phyloP scores from a whole-genome alignment of 371 early-diverging fungal genomes.

The Haplosporangium sp. region DNA sequence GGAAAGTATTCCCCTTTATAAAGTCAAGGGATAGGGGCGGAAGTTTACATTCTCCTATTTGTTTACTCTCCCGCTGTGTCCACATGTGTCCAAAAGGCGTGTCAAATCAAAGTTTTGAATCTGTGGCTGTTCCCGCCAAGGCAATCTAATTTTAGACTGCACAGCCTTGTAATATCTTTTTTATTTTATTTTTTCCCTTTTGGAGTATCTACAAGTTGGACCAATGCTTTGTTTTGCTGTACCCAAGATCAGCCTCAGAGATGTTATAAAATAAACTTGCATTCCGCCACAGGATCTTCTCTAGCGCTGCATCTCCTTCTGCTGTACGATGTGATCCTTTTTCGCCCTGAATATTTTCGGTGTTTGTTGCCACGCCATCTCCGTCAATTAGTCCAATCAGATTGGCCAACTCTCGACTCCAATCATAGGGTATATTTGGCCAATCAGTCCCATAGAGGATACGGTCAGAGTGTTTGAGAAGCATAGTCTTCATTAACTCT shows the following conservation, averaged over 20 bases:
- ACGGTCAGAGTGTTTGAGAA: constrained; percentile 40
- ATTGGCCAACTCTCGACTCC: constrained; percentile 55
- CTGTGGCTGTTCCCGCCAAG: too few relatives aligned
- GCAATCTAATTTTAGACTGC: neutral
- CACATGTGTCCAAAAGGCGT: neutral
- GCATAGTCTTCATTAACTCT: constrained; percentile 26
- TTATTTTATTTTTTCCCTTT: neutral
- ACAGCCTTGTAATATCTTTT: neutral
- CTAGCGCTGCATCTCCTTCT: constrained; percentile 26
- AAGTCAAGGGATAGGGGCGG: neutral
- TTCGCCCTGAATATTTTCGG: neutral
- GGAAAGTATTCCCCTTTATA: neutral
- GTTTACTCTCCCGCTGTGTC: neutral
- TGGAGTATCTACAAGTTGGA: neutral
- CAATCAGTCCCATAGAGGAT: constrained; percentile 58
- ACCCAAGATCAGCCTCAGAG: constrained; percentile 30
- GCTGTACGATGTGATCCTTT: constrained; percentile 14
- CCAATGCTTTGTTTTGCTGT: neutral
- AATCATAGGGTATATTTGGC: constrained; percentile 56
- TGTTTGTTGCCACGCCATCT: constrained; percentile 20
- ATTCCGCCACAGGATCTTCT: constrained; percentile 50
- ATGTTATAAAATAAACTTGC: constrained; percentile 48
- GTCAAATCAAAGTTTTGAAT: too few relatives aligned
- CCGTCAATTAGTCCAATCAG: constrained; percentile 42
- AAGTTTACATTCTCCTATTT: neutral